Evolutionary conservation across 495 filamentous ascomycete genomes (phyloP).

Genomic region (Xylaria flabelliformis): DNA sequence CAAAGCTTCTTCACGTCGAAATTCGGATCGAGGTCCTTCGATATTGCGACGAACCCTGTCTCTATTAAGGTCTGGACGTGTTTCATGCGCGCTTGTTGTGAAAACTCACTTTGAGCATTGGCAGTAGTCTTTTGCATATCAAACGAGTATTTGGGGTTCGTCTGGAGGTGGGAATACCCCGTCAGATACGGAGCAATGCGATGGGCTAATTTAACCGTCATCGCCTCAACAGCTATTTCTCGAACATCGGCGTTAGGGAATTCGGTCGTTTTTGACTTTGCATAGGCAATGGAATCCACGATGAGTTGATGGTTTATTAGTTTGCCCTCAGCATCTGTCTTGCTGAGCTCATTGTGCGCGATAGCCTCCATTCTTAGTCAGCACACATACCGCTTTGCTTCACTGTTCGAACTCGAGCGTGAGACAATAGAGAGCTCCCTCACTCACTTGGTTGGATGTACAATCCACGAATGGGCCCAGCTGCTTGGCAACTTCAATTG

Average conservation of each 20-base stretch:
- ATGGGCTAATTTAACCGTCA: constrained; percentile 64
- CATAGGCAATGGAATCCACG: constrained; percentile 51
- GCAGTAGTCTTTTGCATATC: constrained; percentile 58
- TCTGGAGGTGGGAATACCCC: constrained; percentile 65
- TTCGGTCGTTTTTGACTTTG: constrained; percentile 43
- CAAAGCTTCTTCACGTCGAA: constrained; percentile 60
- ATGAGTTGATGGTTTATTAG: constrained; percentile 53
- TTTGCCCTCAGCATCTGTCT: constrained; percentile 44
- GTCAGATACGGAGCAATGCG: constrained; percentile 58
- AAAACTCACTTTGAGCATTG: constrained; percentile 60
- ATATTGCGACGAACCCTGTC: constrained; percentile 57
- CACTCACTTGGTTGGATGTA: constrained; percentile 68
- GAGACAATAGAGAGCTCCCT: background rate
- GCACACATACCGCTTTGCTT: background rate
- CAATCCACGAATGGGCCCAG: constrained; percentile 68
- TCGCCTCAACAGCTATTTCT: constrained; percentile 62
- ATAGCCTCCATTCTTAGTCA: constrained; percentile 55
- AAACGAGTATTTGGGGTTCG: constrained; percentile 64
- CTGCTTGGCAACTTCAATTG: constrained; percentile 55
- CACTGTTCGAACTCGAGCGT: background rate
- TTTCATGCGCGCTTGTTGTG: background rate
- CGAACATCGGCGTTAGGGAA: constrained; percentile 50
- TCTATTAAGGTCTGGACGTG: background rate
- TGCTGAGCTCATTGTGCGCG: constrained; percentile 61
- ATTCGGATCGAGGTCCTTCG: constrained; percentile 53